Base-by-base conservation (phyloP, 1,139 yeast genomes). In the Kazachstania sp. region DNA sequence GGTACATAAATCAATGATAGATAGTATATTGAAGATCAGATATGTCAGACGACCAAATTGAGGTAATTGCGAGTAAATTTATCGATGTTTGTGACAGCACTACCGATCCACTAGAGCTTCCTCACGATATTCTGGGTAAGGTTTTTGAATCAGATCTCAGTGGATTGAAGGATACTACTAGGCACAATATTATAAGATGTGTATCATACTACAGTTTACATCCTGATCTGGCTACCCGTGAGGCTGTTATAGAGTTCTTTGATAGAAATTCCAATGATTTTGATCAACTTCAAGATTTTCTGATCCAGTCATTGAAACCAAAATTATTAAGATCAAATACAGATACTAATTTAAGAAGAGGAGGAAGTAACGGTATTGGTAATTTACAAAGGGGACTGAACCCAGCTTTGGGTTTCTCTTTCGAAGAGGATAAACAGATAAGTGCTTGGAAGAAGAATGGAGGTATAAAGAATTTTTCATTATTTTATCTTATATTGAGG, bases 401-500 rank as follows among this genome's bases (percentile, higher is more conserved):
- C 15, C 58, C 58, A 13, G 43, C 43, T 16, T 32, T 51, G 18
- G 51, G 51, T 2, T 43, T 46, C 18, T 46, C 50, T 11, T 43
- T 45, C 13, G 46, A 49, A 12, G 63, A 59, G 13, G 64, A 61
- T 41, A 53, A 51, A 11, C 37, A 44, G 11, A 49, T 53, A 28
- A 37, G 44, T 3, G 41, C 38, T 19, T 63, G 67, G 66, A 49
- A 48, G 39, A 19, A 32, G 12, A 44, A 46, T 9, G 64, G 64
- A 7, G 65, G 65, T 5, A 28, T 54, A n/a, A 51, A 53, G 38
- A 45, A 60, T 39, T 51, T 61, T 11, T 59, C 65, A 9, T 44
- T 61, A 23, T 57, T 63, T 35, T 52, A 54, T 46, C 45, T 49
- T 2, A 51, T 61, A 4, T 46, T 63, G 7, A 20, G 43, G 11